These are phyloP conservation scores for Macrocybe gigantea DNA, from an alignment of 768 basidiomycete species.

Conservation along the genomic window DNA sequence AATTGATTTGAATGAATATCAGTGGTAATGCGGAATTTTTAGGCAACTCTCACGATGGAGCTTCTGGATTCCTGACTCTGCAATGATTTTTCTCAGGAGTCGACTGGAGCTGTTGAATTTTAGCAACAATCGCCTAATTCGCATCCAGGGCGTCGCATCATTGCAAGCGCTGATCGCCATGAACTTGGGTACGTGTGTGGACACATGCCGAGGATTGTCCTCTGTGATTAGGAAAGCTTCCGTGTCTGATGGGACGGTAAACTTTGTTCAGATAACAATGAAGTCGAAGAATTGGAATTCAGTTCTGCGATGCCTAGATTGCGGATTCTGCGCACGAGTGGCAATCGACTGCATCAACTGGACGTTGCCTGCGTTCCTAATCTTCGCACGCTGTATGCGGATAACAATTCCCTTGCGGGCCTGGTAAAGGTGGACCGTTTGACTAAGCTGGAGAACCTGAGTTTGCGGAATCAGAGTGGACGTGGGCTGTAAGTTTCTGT, in stretches of 20 bases:
- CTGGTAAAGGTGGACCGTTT: slow-evolving; percentile 51
- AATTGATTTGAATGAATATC: slow-evolving; percentile 54
- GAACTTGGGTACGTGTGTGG: slow-evolving; percentile 69
- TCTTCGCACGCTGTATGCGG: slow-evolving; percentile 88
- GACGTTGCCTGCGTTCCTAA: slow-evolving; percentile 58
- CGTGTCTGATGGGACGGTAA: background rate
- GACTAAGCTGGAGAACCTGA: slow-evolving; percentile 81
- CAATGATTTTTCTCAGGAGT: slow-evolving; percentile 29
- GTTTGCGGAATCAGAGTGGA: slow-evolving; percentile 83
- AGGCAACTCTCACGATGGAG: slow-evolving; percentile 7
- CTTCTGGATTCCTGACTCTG: slow-evolving; percentile 8
- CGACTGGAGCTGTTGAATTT: slow-evolving; percentile 80
- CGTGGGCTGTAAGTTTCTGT: slow-evolving; percentile 55
- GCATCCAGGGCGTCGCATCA: slow-evolving; percentile 53
- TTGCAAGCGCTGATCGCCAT: slow-evolving; percentile 62
- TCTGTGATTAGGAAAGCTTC: background rate
- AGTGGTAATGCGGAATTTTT: slow-evolving; percentile 51
- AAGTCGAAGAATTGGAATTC: slow-evolving; percentile 47
- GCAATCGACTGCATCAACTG: slow-evolving; percentile 69
- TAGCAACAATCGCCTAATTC: slow-evolving; percentile 65
- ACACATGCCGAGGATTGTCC: slow-evolving; percentile 9
- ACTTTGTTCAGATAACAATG: slow-evolving; percentile 61
- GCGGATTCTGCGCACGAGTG: slow-evolving; percentile 80
- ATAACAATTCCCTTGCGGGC: slow-evolving; percentile 64
- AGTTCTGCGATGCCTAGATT: slow-evolving; percentile 58